These are phyloP conservation scores for Phlyctochytrium planicorne DNA, from an alignment of 192 early-diverging fungal genomes.

Conservation along the genomic window DNA sequence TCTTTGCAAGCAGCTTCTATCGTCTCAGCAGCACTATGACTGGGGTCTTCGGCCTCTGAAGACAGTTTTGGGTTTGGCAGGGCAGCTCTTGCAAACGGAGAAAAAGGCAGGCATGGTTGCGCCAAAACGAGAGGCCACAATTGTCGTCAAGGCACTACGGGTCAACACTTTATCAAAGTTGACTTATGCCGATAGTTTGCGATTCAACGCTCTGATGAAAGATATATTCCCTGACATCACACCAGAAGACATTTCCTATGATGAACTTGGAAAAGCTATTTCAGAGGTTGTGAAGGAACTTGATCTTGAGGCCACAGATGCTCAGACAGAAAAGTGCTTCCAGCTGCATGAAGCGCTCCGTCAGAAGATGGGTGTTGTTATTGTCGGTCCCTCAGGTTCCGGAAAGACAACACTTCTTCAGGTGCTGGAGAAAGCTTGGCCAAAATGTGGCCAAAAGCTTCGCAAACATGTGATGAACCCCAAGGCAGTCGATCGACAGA, in stretches of 20 bases:
- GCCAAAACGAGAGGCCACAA: constrained; percentile 30
- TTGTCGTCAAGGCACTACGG: constrained; percentile 55
- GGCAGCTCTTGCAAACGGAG: constrained; percentile 49
- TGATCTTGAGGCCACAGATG: constrained; percentile 47
- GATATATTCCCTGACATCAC: constrained; percentile 53
- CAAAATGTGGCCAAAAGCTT: constrained; percentile 49
- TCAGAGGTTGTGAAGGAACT: constrained; percentile 48
- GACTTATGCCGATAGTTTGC: constrained; percentile 45
- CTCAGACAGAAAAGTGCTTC: constrained; percentile 53
- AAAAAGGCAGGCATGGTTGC: constrained; percentile 25
- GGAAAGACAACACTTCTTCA: constrained; percentile 53
- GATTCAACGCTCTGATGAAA: constrained; percentile 51
- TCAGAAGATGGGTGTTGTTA: constrained; percentile 60
- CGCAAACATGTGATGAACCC: constrained; percentile 48
- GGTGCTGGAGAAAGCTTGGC: constrained; percentile 44
- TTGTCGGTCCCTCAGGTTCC: constrained; percentile 59
- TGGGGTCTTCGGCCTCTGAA: constrained; percentile 62
- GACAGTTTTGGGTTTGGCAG: constrained; percentile 50
- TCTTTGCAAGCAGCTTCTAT: constrained; percentile 56
- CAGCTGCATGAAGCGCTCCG: constrained; percentile 58
- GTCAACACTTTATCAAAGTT: constrained; percentile 59
- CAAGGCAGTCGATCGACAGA: constrained; percentile 53
- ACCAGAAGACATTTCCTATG: constrained; percentile 51
- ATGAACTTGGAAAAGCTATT: constrained; percentile 37
- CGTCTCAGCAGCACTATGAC: constrained; percentile 55